Conservation (phyloP, 2,329 filamentous ascomycete species). For the Cladosporium sp. region DNA sequence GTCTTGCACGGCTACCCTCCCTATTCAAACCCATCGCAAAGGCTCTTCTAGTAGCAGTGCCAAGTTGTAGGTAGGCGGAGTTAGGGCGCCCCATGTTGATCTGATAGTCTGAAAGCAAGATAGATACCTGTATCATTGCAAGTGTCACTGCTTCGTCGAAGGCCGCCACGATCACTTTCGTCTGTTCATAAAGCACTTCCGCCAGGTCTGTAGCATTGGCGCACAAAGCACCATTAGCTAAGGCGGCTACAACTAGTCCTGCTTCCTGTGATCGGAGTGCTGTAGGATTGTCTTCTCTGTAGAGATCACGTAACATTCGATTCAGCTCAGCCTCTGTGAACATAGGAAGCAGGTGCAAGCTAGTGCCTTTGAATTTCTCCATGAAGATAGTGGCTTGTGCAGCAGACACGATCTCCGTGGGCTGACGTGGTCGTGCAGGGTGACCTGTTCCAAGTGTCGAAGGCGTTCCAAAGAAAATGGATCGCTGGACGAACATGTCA, state of each 20-base stretch:
- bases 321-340: conserved; percentile 15
- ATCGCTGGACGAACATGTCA: conserved; percentile 35
- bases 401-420: neutral
- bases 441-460: conserved; percentile 23
- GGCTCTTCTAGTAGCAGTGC: conserved; percentile 32
- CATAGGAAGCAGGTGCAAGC: conserved; percentile 6
- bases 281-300: neutral
- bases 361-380: neutral
- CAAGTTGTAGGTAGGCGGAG: conserved; percentile 33
- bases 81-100: conserved; percentile 35
- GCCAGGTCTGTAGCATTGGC: conserved; percentile 30
- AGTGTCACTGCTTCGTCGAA: conserved; percentile 37
- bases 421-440: neutral
- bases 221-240: conserved; percentile 32
- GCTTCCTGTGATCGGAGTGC: conserved; percentile 16
- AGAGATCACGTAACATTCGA: conserved; percentile 1
- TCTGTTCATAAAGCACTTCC: conserved; percentile 30
- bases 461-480: conserved; percentile 37
- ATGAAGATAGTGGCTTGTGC: conserved; percentile 5
- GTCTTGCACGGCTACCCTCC: conserved; percentile 19
- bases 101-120: conserved; percentile 34
- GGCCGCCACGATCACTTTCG: conserved; percentile 29
- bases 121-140: conserved; percentile 35
- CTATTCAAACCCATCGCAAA: conserved; percentile 35
- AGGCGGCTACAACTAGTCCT: conserved; percentile 27